A percentile compares a stretch with the other conserved stretches of the same genome.
Evolutionary conservation across 371 early-diverging fungal species (phyloP).

Genomic region (Synchytrium microbalum): DNA sequence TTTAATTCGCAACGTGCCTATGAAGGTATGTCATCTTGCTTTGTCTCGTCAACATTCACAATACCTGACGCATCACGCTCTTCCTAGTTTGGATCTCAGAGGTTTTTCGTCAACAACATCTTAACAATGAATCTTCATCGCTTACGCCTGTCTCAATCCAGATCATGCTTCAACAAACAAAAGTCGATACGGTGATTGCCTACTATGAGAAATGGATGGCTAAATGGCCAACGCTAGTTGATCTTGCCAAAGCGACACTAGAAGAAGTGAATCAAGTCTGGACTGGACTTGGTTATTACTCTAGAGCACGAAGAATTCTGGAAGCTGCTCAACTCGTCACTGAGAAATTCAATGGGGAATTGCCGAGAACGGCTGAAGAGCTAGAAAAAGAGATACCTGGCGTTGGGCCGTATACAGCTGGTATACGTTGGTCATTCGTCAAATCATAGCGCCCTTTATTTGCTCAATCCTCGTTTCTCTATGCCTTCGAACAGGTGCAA

Average conservation of each 20-base stretch:
- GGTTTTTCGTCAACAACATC: too few relatives aligned
- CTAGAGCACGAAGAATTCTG: conserved; percentile 62
- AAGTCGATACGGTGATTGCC: conserved; percentile 64
- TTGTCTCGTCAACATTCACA: too few relatives aligned
- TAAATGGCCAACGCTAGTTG: conserved; percentile 64
- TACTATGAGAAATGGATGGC: conserved; percentile 71
- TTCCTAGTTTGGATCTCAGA: too few relatives aligned
- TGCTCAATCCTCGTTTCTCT: conserved; percentile 24
- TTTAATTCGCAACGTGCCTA: too few relatives aligned
- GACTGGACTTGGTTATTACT: conserved; percentile 80
- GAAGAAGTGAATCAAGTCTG: conserved; percentile 67
- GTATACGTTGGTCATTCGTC: neutral
- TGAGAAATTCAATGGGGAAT: conserved; percentile 41
- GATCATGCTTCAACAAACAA: conserved; percentile 78
- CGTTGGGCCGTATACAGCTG: conserved; percentile 53
- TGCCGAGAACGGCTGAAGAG: conserved; percentile 50
- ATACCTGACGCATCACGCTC: too few relatives aligned
- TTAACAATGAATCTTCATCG: too few relatives aligned
- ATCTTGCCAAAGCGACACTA: conserved; percentile 56
- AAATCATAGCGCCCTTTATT: neutral
- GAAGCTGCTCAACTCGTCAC: conserved; percentile 63
- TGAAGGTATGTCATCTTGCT: too few relatives aligned
- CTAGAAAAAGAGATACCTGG: conserved; percentile 64
- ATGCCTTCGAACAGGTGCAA: conserved; percentile 67
- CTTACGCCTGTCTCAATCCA: too few relatives aligned